A percentile compares a stretch with the other conserved stretches of the same genome.
phyloP scores from a whole-genome alignment of 2,329 filamentous ascomycete genomes.

The Hypoxylon sp. region DNA sequence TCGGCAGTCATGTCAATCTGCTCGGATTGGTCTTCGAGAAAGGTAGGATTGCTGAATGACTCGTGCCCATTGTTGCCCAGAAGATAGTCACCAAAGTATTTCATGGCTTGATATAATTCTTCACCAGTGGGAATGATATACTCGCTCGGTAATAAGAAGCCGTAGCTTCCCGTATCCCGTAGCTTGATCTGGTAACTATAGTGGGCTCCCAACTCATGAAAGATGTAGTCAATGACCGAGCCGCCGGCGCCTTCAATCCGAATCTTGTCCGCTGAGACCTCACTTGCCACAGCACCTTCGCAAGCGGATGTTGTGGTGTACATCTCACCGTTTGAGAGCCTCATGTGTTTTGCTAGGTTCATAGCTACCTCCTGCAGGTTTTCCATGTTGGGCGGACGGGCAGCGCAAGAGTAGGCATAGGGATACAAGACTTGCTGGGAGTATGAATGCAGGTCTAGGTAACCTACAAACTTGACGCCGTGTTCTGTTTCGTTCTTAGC shows the following conservation, averaged over 20 bases:
- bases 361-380: conserved; percentile 91
- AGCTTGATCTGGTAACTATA: conserved; percentile 96
- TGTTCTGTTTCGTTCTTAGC: conserved; percentile 79
- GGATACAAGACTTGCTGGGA: conserved; percentile 95
- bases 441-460: conserved; percentile 93
- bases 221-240: conserved; percentile 94
- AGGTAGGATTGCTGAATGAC: conserved; percentile 45
- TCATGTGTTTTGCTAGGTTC: conserved; percentile 89
- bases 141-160: conserved; percentile 87
- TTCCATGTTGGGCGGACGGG: conserved; percentile 85
- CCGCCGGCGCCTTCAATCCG: conserved; percentile 82
- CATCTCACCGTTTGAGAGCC: conserved; percentile 78
- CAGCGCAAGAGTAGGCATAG: conserved; percentile 85
- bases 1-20: conserved; percentile 34
- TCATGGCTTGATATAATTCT: conserved; percentile 84
- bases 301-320: conserved; percentile 88
- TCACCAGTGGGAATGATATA: conserved; percentile 90
- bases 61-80: conserved; percentile 77
- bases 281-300: conserved; percentile 73
- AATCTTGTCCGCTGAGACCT: conserved; percentile 47
- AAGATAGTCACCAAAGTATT: conserved; percentile 86
- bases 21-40: conserved; percentile 43
- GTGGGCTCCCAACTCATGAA: conserved; percentile 82
- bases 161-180: conserved; percentile 92
- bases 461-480: conserved; percentile 81